A percentile compares a stretch with the other conserved stretches of the same genome.
Conservation (phyloP, 345 rosid species). For the Populus simonii region DNA sequence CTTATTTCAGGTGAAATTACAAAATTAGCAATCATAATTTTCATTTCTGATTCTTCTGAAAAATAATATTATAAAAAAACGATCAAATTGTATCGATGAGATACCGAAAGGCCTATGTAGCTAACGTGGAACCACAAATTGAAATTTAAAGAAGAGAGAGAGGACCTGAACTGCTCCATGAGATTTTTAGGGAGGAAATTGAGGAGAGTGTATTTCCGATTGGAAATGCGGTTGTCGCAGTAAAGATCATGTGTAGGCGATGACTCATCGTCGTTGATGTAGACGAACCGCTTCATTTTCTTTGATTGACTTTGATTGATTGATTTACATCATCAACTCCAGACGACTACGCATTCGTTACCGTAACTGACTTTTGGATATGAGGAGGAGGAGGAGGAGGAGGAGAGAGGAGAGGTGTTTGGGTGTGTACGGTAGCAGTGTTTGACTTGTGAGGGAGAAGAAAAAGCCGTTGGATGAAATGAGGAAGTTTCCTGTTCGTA, state of each 20-base stretch:
- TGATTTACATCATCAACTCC: slow-evolving; percentile 3
- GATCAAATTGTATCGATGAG: too few relatives aligned
- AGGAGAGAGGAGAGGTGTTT: neutral
- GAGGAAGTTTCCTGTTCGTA: neutral
- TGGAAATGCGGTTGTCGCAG: slow-evolving; percentile 84
- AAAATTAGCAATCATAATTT: too few relatives aligned
- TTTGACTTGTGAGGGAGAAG: neutral
- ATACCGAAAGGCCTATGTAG: too few relatives aligned
- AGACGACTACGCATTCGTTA: neutral
- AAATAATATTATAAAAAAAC: too few relatives aligned
- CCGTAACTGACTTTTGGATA: neutral
- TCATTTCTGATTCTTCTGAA: too few relatives aligned
- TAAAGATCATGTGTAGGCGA: slow-evolving; percentile 55
- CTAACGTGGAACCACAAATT: neutral
- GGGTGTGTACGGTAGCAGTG: neutral
- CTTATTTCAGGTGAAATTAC: too few relatives aligned
- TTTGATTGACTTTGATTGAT: slow-evolving; percentile 14
- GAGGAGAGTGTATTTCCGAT: slow-evolving; percentile 77
- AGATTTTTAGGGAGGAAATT: slow-evolving; percentile 92
- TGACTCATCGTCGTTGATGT: slow-evolving; percentile 79
- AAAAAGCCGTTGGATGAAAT: neutral
- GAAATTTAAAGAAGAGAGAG: neutral
- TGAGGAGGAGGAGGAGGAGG: too few relatives aligned
- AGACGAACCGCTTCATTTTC: slow-evolving; percentile 84
- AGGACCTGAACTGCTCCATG: slow-evolving; percentile 92